Evolutionary conservation across 306 rosid species (phyloP).

Genomic region (Fragaria ananassa): DNA sequence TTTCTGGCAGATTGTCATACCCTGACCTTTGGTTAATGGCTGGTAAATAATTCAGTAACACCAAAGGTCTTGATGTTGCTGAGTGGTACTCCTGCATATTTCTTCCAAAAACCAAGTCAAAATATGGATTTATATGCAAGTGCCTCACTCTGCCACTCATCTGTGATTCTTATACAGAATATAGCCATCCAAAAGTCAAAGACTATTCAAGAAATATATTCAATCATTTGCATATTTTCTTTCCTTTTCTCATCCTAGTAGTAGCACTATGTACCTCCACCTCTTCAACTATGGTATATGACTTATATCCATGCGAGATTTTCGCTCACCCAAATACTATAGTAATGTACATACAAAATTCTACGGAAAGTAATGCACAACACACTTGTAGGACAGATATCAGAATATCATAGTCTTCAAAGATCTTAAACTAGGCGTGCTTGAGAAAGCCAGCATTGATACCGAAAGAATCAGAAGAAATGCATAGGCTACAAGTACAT

Average conservation of each 20-base stretch:
- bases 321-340: not conserved
- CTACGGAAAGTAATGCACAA: not conserved
- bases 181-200: not conserved
- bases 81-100: not conserved
- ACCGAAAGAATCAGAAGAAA: slow-evolving; percentile 32
- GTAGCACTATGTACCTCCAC: not conserved
- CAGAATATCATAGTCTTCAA: slow-evolving; percentile 11
- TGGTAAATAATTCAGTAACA: not conserved
- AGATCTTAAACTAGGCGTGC: slow-evolving; percentile 18
- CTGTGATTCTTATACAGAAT: too few relatives aligned
- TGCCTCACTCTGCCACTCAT: not conserved
- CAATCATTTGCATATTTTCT: not conserved
- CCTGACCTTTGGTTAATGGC: not conserved
- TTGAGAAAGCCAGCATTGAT: slow-evolving; percentile 12
- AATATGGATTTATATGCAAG: not conserved
- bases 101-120: not conserved
- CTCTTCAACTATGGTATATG: not conserved
- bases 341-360: slow-evolving; percentile 7
- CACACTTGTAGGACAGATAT: not conserved
- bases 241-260: not conserved
- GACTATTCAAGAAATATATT: not conserved
- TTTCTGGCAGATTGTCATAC: not conserved
- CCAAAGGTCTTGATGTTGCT: too few relatives aligned
- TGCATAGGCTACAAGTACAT: slow-evolving; percentile 36
- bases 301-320: not conserved